A percentile compares a stretch with the other conserved stretches of the same genome.
phyloP scores from a whole-genome alignment of 2,329 filamentous ascomycete species.

The Xylaria sp. region DNA sequence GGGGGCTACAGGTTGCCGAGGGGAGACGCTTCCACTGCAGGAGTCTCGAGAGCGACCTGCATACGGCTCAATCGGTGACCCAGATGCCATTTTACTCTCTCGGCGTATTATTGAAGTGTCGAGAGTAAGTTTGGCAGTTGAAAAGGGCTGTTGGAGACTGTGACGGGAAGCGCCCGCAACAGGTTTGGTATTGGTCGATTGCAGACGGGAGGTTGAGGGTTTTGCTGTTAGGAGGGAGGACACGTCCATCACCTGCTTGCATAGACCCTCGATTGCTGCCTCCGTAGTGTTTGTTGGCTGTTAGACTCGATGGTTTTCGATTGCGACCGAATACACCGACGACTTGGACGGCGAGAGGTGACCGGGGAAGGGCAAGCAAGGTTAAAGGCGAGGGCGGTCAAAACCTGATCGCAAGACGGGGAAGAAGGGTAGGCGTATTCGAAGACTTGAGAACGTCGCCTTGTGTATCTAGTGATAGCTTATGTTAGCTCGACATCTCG shows the following conservation, averaged over 20 bases:
- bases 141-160: constrained; percentile 37
- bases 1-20: constrained; percentile 61
- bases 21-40: constrained; percentile 59
- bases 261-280: constrained; percentile 29
- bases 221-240: constrained; percentile 47
- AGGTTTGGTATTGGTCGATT: constrained; percentile 40
- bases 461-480: constrained; percentile 24
- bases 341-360: constrained; percentile 15
- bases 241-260: constrained; percentile 49
- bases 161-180: constrained; percentile 47
- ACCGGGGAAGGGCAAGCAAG: neutral
- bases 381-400: constrained; percentile 40
- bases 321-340: constrained; percentile 26
- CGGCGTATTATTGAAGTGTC: constrained; percentile 45
- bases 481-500: constrained; percentile 35
- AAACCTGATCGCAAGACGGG: constrained; percentile 44
- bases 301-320: constrained; percentile 24
- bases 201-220: constrained; percentile 40
- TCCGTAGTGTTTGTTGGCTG: constrained; percentile 32
- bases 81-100: constrained; percentile 58
- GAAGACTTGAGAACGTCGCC: constrained; percentile 32
- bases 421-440: constrained; percentile 32
- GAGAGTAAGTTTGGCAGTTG: constrained; percentile 41
- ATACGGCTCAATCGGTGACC: constrained; percentile 56
- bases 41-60: constrained; percentile 53